Percentiles rank a stretch among this genome's conserved stretches.
Evolutionary conservation across 164 flowering plant species (phyloP).

Genomic region (Brasenia schreberi): DNA sequence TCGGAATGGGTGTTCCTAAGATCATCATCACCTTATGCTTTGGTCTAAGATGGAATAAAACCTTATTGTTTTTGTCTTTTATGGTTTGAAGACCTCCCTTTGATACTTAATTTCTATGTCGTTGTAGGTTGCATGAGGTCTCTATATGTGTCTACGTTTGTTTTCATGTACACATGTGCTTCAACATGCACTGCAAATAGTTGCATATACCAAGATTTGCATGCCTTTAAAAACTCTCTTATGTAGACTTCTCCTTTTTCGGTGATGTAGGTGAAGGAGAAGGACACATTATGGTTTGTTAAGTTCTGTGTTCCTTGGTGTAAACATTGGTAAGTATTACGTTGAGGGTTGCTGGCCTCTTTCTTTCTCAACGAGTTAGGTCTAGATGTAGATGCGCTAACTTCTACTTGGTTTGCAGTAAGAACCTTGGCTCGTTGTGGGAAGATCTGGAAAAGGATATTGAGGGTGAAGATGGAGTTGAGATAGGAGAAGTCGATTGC

Average conservation of each 20-base stretch:
- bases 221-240: neutral
- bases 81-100: too few species aligned
- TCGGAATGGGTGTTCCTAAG: too few species aligned
- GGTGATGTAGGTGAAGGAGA: constrained; percentile 70
- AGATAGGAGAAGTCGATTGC: constrained; percentile 93
- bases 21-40: too few species aligned
- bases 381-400: constrained; percentile 1
- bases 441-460: constrained; percentile 74
- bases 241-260: too few species aligned
- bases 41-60: too few species aligned
- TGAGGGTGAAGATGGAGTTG: constrained; percentile 92
- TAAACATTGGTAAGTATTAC: constrained; percentile 73
- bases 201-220: neutral
- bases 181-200: neutral
- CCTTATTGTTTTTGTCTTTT: too few species aligned
- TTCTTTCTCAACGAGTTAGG: constrained; percentile 1
- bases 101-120: too few species aligned
- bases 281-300: constrained; percentile 94
- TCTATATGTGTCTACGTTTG: neutral
- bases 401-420: constrained; percentile 32
- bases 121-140: neutral
- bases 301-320: constrained; percentile 98
- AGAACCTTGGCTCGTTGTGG: constrained; percentile 88
- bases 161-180: neutral
- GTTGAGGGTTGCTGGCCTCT: neutral